Conservation (phyloP, 257 asterid genomes). For the Echium plantagineum region DNA sequence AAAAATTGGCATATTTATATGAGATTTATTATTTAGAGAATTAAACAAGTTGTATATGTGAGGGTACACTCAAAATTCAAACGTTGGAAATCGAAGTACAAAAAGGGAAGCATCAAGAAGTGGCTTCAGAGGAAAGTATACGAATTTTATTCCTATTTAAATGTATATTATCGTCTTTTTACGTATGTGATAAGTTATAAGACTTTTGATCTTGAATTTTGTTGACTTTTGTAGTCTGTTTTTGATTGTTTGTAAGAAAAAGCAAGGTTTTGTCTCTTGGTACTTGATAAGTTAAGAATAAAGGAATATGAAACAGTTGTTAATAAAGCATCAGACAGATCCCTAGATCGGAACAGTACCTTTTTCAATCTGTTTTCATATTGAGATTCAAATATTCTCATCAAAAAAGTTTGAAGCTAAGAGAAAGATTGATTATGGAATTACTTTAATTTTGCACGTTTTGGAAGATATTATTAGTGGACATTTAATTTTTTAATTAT, state of each 20-base stretch:
- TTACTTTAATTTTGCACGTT: too few species aligned
- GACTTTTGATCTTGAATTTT: not conserved
- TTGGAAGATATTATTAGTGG: too few species aligned
- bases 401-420: too few species aligned
- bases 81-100: not conserved
- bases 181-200: not conserved
- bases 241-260: too few species aligned
- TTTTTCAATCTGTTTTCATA: not conserved
- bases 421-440: too few species aligned
- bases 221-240: not conserved
- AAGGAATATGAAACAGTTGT: not conserved
- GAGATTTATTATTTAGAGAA: too few species aligned
- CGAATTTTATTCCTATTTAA: not conserved
- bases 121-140: slow-evolving; percentile 14
- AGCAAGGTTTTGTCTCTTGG: not conserved
- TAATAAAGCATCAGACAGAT: not conserved
- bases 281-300: not conserved
- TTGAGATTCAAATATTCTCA: not conserved
- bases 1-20: too few species aligned
- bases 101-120: slow-evolving; percentile 6
- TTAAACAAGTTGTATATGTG: too few species aligned
- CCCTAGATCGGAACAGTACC: not conserved
- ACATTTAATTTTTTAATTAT: too few species aligned
- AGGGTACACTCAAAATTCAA: not conserved
- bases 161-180: too few species aligned